phyloP scores from a whole-genome alignment of 2,329 filamentous ascomycete genomes.

The Neofusicoccum parvum region DNA sequence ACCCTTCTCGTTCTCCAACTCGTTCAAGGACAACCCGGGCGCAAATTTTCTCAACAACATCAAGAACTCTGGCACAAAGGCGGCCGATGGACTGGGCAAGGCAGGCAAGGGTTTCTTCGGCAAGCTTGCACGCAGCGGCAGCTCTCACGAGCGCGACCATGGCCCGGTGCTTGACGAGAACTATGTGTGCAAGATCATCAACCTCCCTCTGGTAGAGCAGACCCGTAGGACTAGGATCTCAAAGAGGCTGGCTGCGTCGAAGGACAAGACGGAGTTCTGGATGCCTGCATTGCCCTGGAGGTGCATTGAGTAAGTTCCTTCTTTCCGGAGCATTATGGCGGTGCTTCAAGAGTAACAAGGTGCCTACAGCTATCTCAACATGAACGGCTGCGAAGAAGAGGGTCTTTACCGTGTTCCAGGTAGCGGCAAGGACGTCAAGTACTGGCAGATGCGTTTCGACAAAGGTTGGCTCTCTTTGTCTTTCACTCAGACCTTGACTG shows the following conservation, averaged over 20 bases:
- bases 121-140: slow-evolving; percentile 71
- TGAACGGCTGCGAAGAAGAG: slow-evolving; percentile 90
- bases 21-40: slow-evolving; percentile 62
- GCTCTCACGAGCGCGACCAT: slow-evolving; percentile 68
- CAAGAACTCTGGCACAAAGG: slow-evolving; percentile 70
- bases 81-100: slow-evolving; percentile 68
- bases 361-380: slow-evolving; percentile 73
- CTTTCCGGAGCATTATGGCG: not conserved
- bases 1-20: slow-evolving; percentile 44
- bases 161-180: slow-evolving; percentile 69
- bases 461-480: slow-evolving; percentile 59
- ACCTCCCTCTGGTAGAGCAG: slow-evolving; percentile 82
- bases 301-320: slow-evolving; percentile 73
- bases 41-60: slow-evolving; percentile 71
- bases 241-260: slow-evolving; percentile 81
- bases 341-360: slow-evolving; percentile 1
- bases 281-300: slow-evolving; percentile 96
- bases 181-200: slow-evolving; percentile 83
- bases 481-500: not conserved
- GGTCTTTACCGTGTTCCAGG: slow-evolving; percentile 91
- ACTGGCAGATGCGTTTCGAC: slow-evolving; percentile 91
- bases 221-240: slow-evolving; percentile 90
- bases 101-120: slow-evolving; percentile 82
- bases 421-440: slow-evolving; percentile 85
- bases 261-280: slow-evolving; percentile 98